Evolutionary conservation across 148 eudicot genomes (phyloP).

Genomic region (Hydrangea macrophylla): DNA sequence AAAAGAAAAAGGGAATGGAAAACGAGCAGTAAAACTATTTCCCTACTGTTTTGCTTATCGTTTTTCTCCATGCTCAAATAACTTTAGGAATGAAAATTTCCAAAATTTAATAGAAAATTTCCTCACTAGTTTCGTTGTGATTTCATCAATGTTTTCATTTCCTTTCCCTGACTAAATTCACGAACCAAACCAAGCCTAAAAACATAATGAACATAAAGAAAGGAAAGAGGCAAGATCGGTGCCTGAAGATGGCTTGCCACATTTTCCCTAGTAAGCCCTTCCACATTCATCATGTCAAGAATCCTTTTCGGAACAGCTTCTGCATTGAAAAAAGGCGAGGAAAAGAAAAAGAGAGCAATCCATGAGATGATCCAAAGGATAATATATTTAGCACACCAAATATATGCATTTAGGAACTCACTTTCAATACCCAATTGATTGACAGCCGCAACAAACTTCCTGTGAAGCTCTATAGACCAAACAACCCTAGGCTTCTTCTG

Average conservation of each 20-base stretch:
- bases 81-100: no score
- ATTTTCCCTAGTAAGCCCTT: conserved; percentile 86
- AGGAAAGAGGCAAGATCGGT: conserved; percentile 6
- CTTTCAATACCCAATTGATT: conserved; percentile 72
- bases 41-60: no score
- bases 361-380: neutral
- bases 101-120: no score
- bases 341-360: neutral
- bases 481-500: conserved; percentile 76
- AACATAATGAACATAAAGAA: neutral
- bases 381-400: neutral
- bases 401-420: conserved; percentile 26
- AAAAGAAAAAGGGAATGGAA: no score
- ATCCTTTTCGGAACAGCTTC: conserved; percentile 94
- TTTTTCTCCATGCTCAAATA: no score
- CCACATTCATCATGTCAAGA: conserved; percentile 86
- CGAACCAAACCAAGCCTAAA: no score
- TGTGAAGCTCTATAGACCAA: conserved; percentile 79
- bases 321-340: conserved; percentile 28
- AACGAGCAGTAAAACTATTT: no score
- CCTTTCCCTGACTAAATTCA: no score
- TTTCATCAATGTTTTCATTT: no score
- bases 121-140: no score
- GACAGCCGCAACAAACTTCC: conserved; percentile 85
- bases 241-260: conserved; percentile 99